phyloP scores from a whole-genome alignment of 371 early-diverging fungal genomes.

The Mortierella sp. region DNA sequence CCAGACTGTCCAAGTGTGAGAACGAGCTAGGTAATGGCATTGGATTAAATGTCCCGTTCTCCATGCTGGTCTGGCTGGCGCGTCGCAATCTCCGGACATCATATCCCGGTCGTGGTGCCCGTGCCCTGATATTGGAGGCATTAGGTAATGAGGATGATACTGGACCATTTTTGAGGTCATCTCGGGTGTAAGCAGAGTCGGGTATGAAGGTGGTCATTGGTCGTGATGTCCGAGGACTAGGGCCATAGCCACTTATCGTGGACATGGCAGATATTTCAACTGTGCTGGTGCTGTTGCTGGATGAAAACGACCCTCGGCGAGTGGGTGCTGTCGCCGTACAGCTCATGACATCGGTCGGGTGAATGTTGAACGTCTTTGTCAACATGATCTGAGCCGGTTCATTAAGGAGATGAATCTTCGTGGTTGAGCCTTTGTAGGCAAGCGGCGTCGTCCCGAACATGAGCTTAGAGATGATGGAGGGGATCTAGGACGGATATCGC shows the following conservation, averaged over 20 bases:
- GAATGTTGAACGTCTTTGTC: conserved; percentile 70
- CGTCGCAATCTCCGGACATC: conserved; percentile 61
- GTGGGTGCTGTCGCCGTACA: conserved; percentile 41
- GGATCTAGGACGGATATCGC: conserved; percentile 22
- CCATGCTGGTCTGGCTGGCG: conserved; percentile 72
- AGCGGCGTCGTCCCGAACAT: conserved; percentile 76
- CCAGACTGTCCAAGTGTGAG: conserved; percentile 46
- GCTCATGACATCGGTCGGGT: conserved; percentile 58
- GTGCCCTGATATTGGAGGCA: conserved; percentile 26
- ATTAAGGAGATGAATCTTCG: conserved; percentile 67
- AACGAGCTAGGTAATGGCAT: conserved; percentile 66
- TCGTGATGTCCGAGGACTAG: conserved; percentile 38
- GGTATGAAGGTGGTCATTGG: conserved; percentile 51
- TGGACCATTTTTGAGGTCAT: conserved; percentile 36
- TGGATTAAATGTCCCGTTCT: conserved; percentile 70
- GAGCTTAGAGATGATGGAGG: conserved; percentile 57
- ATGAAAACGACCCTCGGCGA: conserved; percentile 68
- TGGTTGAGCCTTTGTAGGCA: conserved; percentile 75
- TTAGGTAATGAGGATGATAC: conserved; percentile 50
- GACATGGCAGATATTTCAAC: conserved; percentile 63
- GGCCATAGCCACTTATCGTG: conserved; percentile 50
- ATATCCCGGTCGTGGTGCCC: conserved; percentile 52
- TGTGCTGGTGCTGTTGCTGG: conserved; percentile 58
- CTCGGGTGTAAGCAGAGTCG: conserved; percentile 39
- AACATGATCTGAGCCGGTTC: conserved; percentile 69